These are phyloP conservation scores for Penicillium freii DNA, from an alignment of 2,329 filamentous ascomycete species.

Conservation along the genomic window DNA sequence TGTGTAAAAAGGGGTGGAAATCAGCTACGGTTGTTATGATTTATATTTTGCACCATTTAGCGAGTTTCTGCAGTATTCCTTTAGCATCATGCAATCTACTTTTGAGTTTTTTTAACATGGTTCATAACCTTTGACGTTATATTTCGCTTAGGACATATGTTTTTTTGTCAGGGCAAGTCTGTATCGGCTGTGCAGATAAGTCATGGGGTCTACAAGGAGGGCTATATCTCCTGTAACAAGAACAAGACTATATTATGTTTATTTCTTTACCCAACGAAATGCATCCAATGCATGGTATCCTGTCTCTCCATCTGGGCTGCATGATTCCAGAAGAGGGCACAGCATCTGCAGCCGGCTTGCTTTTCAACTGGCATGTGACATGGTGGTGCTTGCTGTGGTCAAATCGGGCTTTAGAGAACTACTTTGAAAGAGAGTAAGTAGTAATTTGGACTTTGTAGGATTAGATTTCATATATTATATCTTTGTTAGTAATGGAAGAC, in stretches of 20 bases:
- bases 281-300: background rate
- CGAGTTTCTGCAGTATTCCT: background rate
- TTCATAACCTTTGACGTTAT: background rate
- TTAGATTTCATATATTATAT: too few species aligned
- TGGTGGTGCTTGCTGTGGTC: too few species aligned
- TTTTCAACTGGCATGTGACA: too few species aligned
- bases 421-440: too few species aligned
- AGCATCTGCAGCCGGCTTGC: background rate
- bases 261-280: background rate
- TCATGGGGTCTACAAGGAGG: background rate
- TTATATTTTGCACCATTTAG: background rate
- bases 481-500: too few species aligned
- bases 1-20: conserved; percentile 1
- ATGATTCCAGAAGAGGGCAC: conserved; percentile 1
- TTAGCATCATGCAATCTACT: background rate
- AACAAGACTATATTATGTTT: background rate
- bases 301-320: background rate
- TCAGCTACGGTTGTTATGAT: background rate
- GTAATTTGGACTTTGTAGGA: too few species aligned
- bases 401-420: too few species aligned
- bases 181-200: too few species aligned
- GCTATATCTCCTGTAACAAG: background rate
- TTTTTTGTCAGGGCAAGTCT: background rate
- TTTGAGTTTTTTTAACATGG: background rate
- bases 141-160: background rate